Conservation (phyloP, 495 filamentous ascomycete species). For the Xylaria acuta region DNA sequence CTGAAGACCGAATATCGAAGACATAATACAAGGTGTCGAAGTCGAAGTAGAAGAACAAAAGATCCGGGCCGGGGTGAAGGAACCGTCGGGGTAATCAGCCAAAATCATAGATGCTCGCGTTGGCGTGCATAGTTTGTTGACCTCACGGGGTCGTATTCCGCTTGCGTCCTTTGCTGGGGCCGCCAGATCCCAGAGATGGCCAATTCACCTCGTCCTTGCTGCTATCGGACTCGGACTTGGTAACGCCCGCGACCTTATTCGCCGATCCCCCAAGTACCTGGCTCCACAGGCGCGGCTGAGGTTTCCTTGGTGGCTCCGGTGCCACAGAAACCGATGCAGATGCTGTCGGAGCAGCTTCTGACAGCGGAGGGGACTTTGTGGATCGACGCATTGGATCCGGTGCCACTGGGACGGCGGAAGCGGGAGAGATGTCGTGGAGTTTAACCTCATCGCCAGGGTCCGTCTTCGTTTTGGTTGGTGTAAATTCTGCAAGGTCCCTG, state of each 20-base stretch:
- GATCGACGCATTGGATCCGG: too few species aligned
- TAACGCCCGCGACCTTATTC: not conserved
- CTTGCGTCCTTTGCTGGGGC: not conserved
- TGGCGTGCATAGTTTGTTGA: not conserved
- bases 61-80: not conserved
- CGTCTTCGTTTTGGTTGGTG: not conserved
- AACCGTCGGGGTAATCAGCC: not conserved
- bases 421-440: not conserved
- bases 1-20: not conserved
- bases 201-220: not conserved
- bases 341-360: not conserved
- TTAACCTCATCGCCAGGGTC: not conserved
- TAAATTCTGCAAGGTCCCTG: not conserved
- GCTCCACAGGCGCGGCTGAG: constrained; percentile 17
- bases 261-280: not conserved
- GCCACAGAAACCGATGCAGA: not conserved
- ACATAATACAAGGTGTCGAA: not conserved
- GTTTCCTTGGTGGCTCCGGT: not conserved
- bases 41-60: not conserved
- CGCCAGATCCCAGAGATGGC: constrained; percentile 7
- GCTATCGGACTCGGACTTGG: not conserved
- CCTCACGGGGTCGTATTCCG: not conserved
- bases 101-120: not conserved
- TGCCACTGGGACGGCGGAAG: not conserved
- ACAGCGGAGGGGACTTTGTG: not conserved